Conservation (phyloP, 169 alveolate species). For the Cryptosporidium baileyi region DNA sequence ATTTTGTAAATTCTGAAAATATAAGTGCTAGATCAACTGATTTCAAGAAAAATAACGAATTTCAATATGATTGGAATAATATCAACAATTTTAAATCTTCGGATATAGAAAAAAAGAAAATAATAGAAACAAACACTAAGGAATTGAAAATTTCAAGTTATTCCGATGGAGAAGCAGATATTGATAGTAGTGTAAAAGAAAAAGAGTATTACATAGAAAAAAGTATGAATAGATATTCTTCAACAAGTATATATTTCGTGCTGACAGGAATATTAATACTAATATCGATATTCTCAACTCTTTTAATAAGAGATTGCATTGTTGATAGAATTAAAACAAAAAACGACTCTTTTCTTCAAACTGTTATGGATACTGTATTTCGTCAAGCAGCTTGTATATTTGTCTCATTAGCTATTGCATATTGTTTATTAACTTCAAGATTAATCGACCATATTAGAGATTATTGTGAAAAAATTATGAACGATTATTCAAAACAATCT, state of each 20-base stretch:
- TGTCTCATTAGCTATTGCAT: slow-evolving; percentile 43
- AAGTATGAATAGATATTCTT: slow-evolving; percentile 2
- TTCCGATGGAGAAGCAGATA: not conserved
- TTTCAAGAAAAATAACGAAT: no score
- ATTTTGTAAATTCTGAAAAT: no score
- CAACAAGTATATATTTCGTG: slow-evolving; percentile 20
- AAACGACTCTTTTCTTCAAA: slow-evolving; percentile 52
- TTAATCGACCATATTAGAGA: slow-evolving; percentile 7
- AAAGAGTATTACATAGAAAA: not conserved
- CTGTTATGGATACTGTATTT: slow-evolving; percentile 66
- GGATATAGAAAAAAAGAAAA: not conserved
- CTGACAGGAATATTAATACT: slow-evolving; percentile 27
- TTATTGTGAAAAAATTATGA: slow-evolving; percentile 4
- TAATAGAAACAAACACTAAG: not conserved
- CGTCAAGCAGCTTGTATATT: slow-evolving; percentile 69
- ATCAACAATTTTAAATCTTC: not conserved
- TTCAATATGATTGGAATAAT: not conserved
- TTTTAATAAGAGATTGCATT: slow-evolving; percentile 41
- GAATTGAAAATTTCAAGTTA: not conserved
- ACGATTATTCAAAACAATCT: not conserved
- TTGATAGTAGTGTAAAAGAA: not conserved
- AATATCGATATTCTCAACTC: slow-evolving; percentile 28
- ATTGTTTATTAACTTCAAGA: slow-evolving; percentile 56
- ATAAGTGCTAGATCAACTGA: no score
- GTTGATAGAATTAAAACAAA: slow-evolving; percentile 43